phyloP scores from a whole-genome alignment of 192 early-diverging fungal species.

The Neocallimastix lanati region DNA sequence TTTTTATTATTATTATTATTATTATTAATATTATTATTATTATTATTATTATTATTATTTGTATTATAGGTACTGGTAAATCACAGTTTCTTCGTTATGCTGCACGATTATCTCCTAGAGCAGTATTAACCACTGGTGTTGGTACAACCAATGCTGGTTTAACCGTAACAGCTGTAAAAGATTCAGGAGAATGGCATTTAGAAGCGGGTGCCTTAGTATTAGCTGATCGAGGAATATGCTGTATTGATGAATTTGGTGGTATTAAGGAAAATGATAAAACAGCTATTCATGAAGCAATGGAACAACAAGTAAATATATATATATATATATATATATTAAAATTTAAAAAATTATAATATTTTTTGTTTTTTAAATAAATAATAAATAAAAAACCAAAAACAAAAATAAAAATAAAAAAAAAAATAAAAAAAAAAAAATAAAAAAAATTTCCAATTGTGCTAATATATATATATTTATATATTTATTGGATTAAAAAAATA shows the following conservation, averaged over 20 bases:
- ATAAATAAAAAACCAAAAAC: no score
- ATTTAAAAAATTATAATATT: no score
- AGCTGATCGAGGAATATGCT: constrained; percentile 59
- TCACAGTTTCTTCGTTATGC: constrained; percentile 65
- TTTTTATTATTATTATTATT: no score
- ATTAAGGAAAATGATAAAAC: constrained; percentile 53
- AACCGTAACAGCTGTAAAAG: constrained; percentile 52
- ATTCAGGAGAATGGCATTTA: constrained; percentile 57
- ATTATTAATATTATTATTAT: no score
- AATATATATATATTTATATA: no score
- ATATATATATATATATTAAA: no score
- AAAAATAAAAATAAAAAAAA: no score
- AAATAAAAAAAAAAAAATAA: no score
- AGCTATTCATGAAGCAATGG: constrained; percentile 66
- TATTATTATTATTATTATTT: no score
- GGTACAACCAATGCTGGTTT: constrained; percentile 56
- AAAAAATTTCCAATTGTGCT: no score
- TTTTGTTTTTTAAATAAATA: no score
- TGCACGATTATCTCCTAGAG: constrained; percentile 35
- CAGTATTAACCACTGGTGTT: constrained; percentile 58
- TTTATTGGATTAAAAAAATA: no score
- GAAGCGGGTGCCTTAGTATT: constrained; percentile 66
- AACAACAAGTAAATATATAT: constrained; percentile 34
- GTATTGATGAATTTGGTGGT: constrained; percentile 70
- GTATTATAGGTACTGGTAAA: constrained; percentile 53